Conservation (phyloP, 192 early-diverging fungal species). For the Backusella circina region DNA sequence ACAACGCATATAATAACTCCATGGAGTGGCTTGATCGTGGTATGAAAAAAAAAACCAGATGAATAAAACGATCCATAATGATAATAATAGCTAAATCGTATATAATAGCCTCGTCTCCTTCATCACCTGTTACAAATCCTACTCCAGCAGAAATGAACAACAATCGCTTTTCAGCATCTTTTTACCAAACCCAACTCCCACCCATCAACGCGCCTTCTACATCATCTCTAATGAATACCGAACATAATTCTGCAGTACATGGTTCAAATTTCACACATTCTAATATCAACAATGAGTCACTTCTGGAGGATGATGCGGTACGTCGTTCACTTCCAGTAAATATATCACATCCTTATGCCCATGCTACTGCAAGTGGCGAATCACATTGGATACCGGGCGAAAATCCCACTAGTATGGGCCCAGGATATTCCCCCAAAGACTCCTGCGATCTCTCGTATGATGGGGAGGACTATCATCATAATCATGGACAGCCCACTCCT, state of each 20-base stretch:
- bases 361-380: neutral
- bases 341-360: neutral
- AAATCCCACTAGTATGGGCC: neutral
- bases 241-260: neutral
- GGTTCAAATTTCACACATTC: neutral
- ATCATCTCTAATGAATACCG: neutral
- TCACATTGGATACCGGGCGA: neutral
- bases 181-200: conserved; percentile 3
- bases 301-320: neutral
- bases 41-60: neutral
- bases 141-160: neutral
- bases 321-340: neutral
- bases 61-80: neutral
- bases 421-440: conserved; percentile 1
- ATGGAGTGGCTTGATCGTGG: neutral
- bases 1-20: neutral
- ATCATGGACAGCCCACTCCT: conserved; percentile 3
- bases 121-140: neutral
- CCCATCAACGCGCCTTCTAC: conserved; percentile 2
- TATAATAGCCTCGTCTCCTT: neutral
- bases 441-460: conserved; percentile 4
- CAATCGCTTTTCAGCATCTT: neutral
- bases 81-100: neutral
- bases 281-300: neutral
- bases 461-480: conserved; percentile 4